Percentiles rank a stretch among this genome's conserved stretches.
Conservation (phyloP, 768 basidiomycete genomes). For the Lactifluus volemus region DNA sequence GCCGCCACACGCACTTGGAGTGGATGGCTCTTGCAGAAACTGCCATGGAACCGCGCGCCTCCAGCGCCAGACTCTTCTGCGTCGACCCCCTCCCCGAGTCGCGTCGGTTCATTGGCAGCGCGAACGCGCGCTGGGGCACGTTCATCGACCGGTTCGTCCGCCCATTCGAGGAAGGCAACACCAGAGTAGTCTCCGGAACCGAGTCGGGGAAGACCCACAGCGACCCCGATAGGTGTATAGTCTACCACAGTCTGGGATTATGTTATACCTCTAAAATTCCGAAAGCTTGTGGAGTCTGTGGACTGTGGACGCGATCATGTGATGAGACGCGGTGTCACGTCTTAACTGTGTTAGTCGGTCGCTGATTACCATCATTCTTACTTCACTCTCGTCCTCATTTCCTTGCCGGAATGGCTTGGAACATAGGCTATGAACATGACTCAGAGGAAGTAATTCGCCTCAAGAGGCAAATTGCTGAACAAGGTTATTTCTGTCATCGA, state of each 20-base stretch:
- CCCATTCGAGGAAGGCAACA: slow-evolving; percentile 10
- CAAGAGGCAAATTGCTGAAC: slow-evolving; percentile 20
- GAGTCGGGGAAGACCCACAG: slow-evolving; percentile 3
- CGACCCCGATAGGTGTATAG: not conserved
- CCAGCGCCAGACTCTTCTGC: slow-evolving; percentile 3
- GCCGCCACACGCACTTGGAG: slow-evolving; percentile 26
- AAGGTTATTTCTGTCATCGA: slow-evolving; percentile 6
- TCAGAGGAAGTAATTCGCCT: slow-evolving; percentile 15
- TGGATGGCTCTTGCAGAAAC: slow-evolving; percentile 25
- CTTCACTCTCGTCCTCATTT: not conserved
- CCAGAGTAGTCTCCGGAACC: slow-evolving; percentile 3
- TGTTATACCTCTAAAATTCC: slow-evolving; percentile 2
- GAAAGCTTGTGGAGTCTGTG: not conserved
- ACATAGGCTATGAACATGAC: slow-evolving; percentile 17
- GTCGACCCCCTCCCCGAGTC: slow-evolving; percentile 14
- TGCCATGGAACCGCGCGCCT: slow-evolving; percentile 22
- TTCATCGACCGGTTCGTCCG: slow-evolving; percentile 3
- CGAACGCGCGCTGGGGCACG: slow-evolving; percentile 3
- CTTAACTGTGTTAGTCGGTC: not conserved
- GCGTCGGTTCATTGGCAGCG: slow-evolving; percentile 1
- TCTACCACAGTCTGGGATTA: not conserved
- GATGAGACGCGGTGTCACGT: slow-evolving; percentile 14
- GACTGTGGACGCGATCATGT: slow-evolving; percentile 9
- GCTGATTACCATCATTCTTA: not conserved
- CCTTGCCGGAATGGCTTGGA: slow-evolving; percentile 15